Evolutionary conservation across 306 rosid genomes (phyloP).

Genomic region (Lupinus albus): DNA sequence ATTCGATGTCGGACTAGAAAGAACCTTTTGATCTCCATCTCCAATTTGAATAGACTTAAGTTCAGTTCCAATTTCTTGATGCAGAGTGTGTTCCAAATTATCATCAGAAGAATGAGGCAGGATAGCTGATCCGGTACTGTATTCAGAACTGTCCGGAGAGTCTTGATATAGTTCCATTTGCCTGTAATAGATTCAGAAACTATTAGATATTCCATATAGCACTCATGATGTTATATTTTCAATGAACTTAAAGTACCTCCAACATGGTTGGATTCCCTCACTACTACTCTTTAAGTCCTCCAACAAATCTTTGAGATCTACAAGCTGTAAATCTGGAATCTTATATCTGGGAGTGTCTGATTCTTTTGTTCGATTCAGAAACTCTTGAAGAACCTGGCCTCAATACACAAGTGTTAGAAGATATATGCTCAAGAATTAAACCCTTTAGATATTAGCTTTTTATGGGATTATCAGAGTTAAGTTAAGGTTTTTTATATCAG

Average conservation of each 20-base stretch:
- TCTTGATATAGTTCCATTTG: slow-evolving; percentile 76
- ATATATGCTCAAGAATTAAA: slow-evolving; percentile 20
- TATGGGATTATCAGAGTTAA: not conserved
- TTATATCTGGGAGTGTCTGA: slow-evolving; percentile 58
- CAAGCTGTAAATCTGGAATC: slow-evolving; percentile 71
- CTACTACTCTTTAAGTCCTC: slow-evolving; percentile 67
- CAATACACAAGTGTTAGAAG: slow-evolving; percentile 40
- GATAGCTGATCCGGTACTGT: slow-evolving; percentile 87
- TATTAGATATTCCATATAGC: slow-evolving; percentile 35
- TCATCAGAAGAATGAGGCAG: slow-evolving; percentile 54
- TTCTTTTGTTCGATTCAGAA: slow-evolving; percentile 75
- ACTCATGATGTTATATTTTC: slow-evolving; percentile 26
- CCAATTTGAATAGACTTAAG: slow-evolving; percentile 48
- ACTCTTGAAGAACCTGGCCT: slow-evolving; percentile 88
- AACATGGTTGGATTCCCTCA: slow-evolving; percentile 64
- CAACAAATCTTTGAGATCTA: slow-evolving; percentile 67
- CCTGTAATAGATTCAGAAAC: slow-evolving; percentile 51
- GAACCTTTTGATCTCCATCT: slow-evolving; percentile 41
- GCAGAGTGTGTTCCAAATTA: slow-evolving; percentile 56
- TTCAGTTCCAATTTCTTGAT: slow-evolving; percentile 55
- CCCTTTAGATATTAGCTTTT: slow-evolving; percentile 18
- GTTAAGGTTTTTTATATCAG: not conserved
- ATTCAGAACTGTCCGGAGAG: slow-evolving; percentile 92
- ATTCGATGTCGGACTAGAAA: slow-evolving; percentile 49
- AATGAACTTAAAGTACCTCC: slow-evolving; percentile 53